Base-by-base conservation (phyloP, 768 basidiomycete species). In the Leccinum boreale region DNA sequence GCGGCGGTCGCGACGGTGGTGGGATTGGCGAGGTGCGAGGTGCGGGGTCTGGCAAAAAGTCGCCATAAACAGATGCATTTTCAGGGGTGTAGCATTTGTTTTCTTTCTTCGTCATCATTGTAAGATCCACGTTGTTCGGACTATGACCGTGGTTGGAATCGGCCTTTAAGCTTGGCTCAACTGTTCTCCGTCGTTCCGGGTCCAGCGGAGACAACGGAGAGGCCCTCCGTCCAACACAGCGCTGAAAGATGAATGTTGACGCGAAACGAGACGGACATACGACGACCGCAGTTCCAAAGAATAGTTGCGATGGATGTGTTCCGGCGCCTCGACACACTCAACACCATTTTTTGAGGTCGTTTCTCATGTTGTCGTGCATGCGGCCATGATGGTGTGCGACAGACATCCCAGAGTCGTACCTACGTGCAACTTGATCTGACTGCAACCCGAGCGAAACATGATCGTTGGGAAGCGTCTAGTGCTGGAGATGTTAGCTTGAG, bases 251-350 rank as follows among this genome's bases (percentile, higher is more conserved):
- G 23, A 23, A 23, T 0, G 3, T 23, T 23, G 23, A 3, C 23
- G 23, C n/a, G 87, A 84, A 62, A 92, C 11, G 29, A 60, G 31
- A 56, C 23, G 23, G 2, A 23, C 3, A 17, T 8, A 11, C 23
- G 26, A 14, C 3, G 4, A 28, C 6, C 7, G 8, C 5, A 31
- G 21, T 35, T 12, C n/a, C 31, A 26, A 15, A 26, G 48, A 17
- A 45, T 26, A n/a, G 6, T 47, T 8, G 4, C 26, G 8, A 39
- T 24, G 21, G 15, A 10, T 8, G 11, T 19, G 11, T 26, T 39
- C 47, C 17, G 12, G 23, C 39, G 33, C 28, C 11, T 31, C 12
- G 0, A 6, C 14, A 21, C 19, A 11, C 21, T 45, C 12, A 5
- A 10, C 3, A 15, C 12, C 19, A 15, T 7, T 19, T 1, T 15